Evolutionary conservation across 345 rosid species (phyloP).

Genomic region (Noccaea bulbosa): DNA sequence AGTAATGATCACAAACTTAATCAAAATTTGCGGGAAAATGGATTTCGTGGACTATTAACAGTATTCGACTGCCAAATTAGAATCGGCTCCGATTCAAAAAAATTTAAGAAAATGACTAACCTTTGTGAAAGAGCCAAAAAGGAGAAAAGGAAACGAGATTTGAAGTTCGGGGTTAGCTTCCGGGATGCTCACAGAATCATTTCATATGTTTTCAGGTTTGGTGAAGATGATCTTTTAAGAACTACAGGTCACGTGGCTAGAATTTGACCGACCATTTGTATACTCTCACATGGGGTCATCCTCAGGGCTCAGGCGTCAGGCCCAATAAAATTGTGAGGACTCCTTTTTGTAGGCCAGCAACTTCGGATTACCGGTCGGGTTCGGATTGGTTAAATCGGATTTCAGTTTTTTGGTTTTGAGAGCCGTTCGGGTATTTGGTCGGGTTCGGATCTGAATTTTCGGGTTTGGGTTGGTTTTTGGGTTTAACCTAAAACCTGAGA

Average conservation of each 20-base stretch:
- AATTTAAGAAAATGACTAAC: constrained; percentile 7
- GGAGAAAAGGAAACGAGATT: background rate
- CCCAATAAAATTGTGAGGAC: constrained; percentile 6
- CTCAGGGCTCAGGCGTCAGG: constrained; percentile 34
- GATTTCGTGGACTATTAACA: background rate
- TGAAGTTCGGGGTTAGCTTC: constrained; percentile 32
- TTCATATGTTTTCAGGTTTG: constrained; percentile 11
- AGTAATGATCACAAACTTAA: constrained; percentile 14
- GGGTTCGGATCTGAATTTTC: too few relatives aligned
- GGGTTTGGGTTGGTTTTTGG: too few relatives aligned
- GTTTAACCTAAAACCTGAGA: too few relatives aligned
- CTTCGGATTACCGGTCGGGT: too few relatives aligned
- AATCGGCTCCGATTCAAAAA: background rate
- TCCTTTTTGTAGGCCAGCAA: too few relatives aligned
- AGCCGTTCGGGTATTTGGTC: too few relatives aligned
- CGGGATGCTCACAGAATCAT: constrained; percentile 8
- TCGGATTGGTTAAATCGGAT: too few relatives aligned
- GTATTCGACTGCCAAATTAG: background rate
- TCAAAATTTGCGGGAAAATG: background rate
- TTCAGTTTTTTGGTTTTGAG: too few relatives aligned
- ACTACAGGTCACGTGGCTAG: constrained; percentile 21
- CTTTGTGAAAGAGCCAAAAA: constrained; percentile 16
- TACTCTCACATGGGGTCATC: constrained; percentile 7
- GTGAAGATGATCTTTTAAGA: constrained; percentile 28
- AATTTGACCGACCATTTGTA: constrained; percentile 30